These are phyloP conservation scores for Wallacemonas sp. DNA, from an alignment of 208 protist genomes.

Conservation along the genomic window DNA sequence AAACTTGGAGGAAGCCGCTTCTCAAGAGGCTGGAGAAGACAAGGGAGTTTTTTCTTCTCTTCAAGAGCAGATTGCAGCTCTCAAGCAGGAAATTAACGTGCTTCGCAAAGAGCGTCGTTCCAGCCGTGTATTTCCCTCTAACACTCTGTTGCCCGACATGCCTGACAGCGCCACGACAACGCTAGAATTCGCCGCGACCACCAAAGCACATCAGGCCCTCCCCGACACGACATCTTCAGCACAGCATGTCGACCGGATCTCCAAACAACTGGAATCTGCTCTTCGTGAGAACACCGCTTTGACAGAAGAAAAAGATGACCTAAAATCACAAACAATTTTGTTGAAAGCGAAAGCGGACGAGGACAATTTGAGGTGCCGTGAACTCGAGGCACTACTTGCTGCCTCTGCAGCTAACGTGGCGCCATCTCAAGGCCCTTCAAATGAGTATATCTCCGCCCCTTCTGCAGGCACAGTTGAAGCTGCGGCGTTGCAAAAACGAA, in stretches of 20 bases:
- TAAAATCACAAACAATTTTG: neutral
- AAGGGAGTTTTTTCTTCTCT: constrained; percentile 62
- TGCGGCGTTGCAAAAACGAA: constrained; percentile 2
- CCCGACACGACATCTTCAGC: neutral
- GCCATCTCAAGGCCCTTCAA: neutral
- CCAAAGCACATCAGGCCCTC: neutral
- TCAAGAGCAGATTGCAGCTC: constrained; percentile 56
- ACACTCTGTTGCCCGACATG: neutral
- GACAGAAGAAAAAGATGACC: constrained; percentile 23
- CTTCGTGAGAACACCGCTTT: neutral
- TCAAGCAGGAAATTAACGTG: constrained; percentile 39
- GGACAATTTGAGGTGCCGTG: neutral
- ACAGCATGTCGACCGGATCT: neutral
- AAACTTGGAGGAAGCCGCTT: constrained; percentile 24
- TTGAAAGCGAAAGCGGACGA: constrained; percentile 12
- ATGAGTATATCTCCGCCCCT: neutral
- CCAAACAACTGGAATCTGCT: neutral
- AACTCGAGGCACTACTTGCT: constrained; percentile 11
- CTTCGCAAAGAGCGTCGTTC: constrained; percentile 6
- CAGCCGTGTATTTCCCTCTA: neutral
- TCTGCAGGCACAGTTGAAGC: neutral
- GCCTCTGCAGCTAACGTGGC: neutral
- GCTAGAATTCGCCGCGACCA: neutral
- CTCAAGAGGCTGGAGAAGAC: constrained; percentile 26
- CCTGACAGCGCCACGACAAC: constrained; percentile 7